These are phyloP conservation scores for Brassica balearica DNA, from an alignment of 441 rosid genomes.

Conservation along the genomic window DNA sequence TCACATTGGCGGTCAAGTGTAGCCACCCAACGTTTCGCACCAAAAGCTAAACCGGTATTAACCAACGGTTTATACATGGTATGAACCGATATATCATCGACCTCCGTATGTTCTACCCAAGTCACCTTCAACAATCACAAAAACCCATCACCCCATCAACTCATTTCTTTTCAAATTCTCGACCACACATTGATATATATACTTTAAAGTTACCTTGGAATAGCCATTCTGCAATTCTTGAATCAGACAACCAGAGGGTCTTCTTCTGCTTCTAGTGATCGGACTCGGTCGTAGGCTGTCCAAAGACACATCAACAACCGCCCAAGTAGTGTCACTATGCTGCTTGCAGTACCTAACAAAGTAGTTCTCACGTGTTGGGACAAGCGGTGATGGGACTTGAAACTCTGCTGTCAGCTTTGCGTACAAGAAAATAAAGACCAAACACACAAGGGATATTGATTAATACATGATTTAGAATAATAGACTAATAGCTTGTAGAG, in stretches of 20 bases:
- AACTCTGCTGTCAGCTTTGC: no score
- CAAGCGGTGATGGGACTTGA: no score
- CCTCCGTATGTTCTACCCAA: slow-evolving; percentile 91
- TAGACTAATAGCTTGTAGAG: neutral
- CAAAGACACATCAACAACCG: slow-evolving; percentile 88
- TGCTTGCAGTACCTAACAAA: slow-evolving; percentile 90
- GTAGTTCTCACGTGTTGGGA: slow-evolving; percentile 61
- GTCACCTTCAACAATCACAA: slow-evolving; percentile 51
- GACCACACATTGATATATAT: neutral
- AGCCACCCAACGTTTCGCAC: slow-evolving; percentile 91
- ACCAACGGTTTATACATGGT: slow-evolving; percentile 64
- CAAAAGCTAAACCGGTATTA: slow-evolving; percentile 75
- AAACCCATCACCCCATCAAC: neutral
- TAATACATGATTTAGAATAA: neutral
- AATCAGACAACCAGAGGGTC: slow-evolving; percentile 45
- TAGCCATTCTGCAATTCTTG: slow-evolving; percentile 86
- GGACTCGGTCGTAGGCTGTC: slow-evolving; percentile 50
- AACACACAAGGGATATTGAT: neutral
- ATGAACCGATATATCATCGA: slow-evolving; percentile 76
- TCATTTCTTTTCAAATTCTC: slow-evolving; percentile 19
- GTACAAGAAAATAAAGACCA: neutral
- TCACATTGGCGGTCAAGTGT: slow-evolving; percentile 82
- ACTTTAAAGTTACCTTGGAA: slow-evolving; percentile 64
- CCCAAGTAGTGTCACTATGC: slow-evolving; percentile 78
- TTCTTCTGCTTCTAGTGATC: slow-evolving; percentile 60